Evolutionary conservation across 1,139 yeast genomes (phyloP).

Genomic region (Pichia sp.): DNA sequence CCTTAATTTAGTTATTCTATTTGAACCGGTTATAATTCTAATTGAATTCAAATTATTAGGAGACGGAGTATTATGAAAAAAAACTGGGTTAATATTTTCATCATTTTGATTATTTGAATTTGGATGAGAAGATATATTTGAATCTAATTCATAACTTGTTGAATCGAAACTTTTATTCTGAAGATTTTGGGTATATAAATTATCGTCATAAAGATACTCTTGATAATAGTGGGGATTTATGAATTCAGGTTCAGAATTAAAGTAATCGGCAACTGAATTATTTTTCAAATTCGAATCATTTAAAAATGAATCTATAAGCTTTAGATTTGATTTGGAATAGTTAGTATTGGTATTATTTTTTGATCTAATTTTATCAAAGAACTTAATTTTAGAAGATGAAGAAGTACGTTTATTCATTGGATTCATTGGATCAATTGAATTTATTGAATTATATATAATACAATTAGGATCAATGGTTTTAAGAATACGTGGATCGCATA

Average conservation of each 20-base stretch:
- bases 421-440: neutral
- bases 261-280: neutral
- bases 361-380: neutral
- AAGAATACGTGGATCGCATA: slow-evolving; percentile 1
- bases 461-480: slow-evolving; percentile 1
- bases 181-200: neutral
- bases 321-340: neutral
- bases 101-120: neutral
- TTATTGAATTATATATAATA: neutral
- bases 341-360: neutral
- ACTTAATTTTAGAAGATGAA: neutral
- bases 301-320: neutral
- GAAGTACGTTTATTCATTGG: neutral
- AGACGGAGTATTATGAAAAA: slow-evolving; percentile 11
- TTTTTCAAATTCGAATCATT: neutral
- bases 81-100: slow-evolving; percentile 10
- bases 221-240: slow-evolving; percentile 3
- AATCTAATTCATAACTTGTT: slow-evolving; percentile 12
- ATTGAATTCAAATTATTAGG: slow-evolving; percentile 10
- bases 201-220: slow-evolving; percentile 5
- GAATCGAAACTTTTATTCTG: slow-evolving; percentile 8
- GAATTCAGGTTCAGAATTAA: neutral
- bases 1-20: slow-evolving; percentile 9
- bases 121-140: slow-evolving; percentile 3
- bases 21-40: slow-evolving; percentile 10